Base-by-base conservation (phyloP, 2,329 filamentous ascomycete species). In the Fusarium verrucosum region DNA sequence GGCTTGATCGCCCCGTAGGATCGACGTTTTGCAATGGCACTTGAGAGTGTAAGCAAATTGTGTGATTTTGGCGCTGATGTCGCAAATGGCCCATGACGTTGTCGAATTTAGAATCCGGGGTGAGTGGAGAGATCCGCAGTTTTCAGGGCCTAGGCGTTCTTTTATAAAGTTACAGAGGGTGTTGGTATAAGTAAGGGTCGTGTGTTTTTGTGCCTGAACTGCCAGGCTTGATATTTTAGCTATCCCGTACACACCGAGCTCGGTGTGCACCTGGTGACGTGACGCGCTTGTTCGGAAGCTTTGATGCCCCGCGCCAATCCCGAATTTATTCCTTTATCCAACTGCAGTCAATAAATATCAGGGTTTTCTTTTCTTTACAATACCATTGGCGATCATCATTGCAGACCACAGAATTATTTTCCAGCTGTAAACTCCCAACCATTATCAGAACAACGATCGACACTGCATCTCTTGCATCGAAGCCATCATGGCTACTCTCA, bases 401-500 rank as follows among this genome's bases (percentile, higher is more conserved):
- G 14, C 25, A n/a, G 23, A 56, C 13, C 13, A 5, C 17, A 45
- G n/a, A 2, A n/a, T 23, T 30, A 8, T 13, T 30, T 3, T 7
- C 13, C 4, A 28, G 19, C 30, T 32, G 7, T 14, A 26, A 7
- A 19, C 7, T 1, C 16, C 17, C 19, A n/a, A 19, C 52, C 10
- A 17, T n/a, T 5, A 23, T 14, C 7, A 22, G 16, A 19, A 9
- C 22, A 22, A 42, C 22, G 9, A 20, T 40, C 32, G 20, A 10
- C 40, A 36, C 16, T 17, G 22, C 7, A 14, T 19, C 14, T n/a
- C 35, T 23, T 16, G 17, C 16, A 10, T 19, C 28, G 10, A 42
- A 33, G 17, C 5, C 23, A 52, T 20, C 37, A 80, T 80, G 78
- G 76, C 78, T 40, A 74, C 77, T 22, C 78, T 87, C n/a, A 80